Percentiles rank a stretch among this genome's conserved stretches.
These are phyloP conservation scores for Przewalskia tangutica DNA, from an alignment of 257 asterid genomes.

Conservation along the genomic window DNA sequence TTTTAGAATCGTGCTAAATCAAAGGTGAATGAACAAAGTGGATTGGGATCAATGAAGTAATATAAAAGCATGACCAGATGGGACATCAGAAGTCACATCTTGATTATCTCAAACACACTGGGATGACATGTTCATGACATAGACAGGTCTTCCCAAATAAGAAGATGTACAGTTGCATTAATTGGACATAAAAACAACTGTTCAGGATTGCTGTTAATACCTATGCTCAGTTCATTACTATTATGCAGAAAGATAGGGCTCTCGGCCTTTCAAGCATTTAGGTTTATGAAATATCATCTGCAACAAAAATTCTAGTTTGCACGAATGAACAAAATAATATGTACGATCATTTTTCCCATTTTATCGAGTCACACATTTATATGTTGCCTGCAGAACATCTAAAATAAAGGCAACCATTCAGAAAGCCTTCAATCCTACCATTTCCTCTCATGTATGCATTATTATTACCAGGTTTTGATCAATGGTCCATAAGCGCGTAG, in stretches of 20 bases:
- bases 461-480: background rate
- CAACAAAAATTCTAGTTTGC: background rate
- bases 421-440: background rate
- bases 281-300: background rate
- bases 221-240: background rate
- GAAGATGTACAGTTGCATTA: background rate
- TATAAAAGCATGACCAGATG: background rate
- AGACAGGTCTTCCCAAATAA: background rate
- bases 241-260: background rate
- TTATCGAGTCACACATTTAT: background rate
- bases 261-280: background rate
- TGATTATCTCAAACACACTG: background rate
- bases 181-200: background rate
- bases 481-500: background rate
- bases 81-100: background rate
- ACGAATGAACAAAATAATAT: no score
- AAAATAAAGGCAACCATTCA: background rate
- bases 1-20: background rate
- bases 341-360: background rate
- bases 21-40: background rate
- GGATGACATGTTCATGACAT: background rate
- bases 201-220: background rate
- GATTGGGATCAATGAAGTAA: background rate
- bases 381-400: background rate
- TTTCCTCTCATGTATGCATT: background rate